Evolutionary conservation across 805 yeast genomes (phyloP).

Genomic region (Lachancea thermotolerans): DNA sequence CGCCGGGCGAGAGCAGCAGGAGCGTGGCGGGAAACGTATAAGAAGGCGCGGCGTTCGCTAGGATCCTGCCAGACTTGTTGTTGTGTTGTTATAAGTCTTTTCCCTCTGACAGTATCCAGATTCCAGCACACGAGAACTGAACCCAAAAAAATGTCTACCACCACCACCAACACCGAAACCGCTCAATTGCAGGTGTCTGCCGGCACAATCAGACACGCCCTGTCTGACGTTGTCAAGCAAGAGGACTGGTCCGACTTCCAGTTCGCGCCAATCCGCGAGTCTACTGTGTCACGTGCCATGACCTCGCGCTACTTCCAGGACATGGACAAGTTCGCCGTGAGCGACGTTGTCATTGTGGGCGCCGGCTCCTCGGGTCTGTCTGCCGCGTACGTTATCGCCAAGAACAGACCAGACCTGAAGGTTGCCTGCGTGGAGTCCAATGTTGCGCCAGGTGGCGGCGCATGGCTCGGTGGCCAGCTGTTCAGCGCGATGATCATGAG

Average conservation of each 20-base stretch:
- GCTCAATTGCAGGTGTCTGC: conserved; percentile 9
- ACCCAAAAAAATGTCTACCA: not conserved
- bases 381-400: conserved; percentile 68
- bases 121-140: not conserved
- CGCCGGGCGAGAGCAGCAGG: not conserved
- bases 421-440: conserved; percentile 68
- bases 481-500: conserved; percentile 75
- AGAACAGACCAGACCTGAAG: conserved; percentile 67
- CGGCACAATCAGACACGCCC: conserved; percentile 17
- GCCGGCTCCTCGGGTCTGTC: conserved; percentile 74
- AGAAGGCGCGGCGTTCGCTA: not conserved
- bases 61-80: too few relatives aligned
- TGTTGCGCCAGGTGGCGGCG: conserved; percentile 78
- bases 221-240: conserved; percentile 27
- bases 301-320: conserved; percentile 67
- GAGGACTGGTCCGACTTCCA: conserved; percentile 60
- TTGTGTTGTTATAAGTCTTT: too few relatives aligned
- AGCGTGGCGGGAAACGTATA: not conserved
- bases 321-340: conserved; percentile 65
- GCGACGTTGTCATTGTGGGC: conserved; percentile 69
- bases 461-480: conserved; percentile 71
- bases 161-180: conserved; percentile 8
- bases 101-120: not conserved
- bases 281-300: conserved; percentile 77
- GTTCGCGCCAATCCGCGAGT: conserved; percentile 69